phyloP scores from a whole-genome alignment of 1,284 basidiomycete genomes.

The Ustilago xerochloae region DNA sequence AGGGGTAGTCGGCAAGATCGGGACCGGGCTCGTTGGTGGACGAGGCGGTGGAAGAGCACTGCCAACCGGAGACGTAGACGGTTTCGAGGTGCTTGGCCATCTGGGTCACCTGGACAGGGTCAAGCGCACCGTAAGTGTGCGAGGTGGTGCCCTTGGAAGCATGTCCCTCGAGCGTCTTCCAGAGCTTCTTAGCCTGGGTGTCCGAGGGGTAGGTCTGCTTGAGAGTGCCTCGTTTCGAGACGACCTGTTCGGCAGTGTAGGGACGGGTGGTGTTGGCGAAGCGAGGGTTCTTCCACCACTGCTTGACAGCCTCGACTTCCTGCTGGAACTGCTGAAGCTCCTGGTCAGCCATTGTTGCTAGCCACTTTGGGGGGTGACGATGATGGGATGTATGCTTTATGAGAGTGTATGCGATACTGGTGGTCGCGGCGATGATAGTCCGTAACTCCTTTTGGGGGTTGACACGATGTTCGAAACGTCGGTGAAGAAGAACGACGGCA shows the following conservation, averaged over 20 bases:
- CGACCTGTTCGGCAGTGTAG: slow-evolving; percentile 92
- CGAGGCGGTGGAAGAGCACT: slow-evolving; percentile 65
- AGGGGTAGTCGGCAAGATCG: slow-evolving; percentile 72
- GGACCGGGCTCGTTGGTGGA: slow-evolving; percentile 68
- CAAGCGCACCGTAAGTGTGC: slow-evolving; percentile 96
- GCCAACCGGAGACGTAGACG: slow-evolving; percentile 69
- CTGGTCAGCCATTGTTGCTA: slow-evolving; percentile 53
- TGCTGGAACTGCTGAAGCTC: slow-evolving; percentile 74
- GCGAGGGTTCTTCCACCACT: slow-evolving; percentile 92
- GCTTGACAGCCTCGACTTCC: slow-evolving; percentile 85
- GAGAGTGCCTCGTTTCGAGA: slow-evolving; percentile 91
- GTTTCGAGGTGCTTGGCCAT: slow-evolving; percentile 69
- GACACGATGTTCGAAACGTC: neutral
- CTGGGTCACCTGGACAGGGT: slow-evolving; percentile 85
- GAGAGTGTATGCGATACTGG: neutral
- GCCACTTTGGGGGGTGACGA: neutral
- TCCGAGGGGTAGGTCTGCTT: slow-evolving; percentile 87
- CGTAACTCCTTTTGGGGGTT: neutral
- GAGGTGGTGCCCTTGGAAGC: slow-evolving; percentile 75
- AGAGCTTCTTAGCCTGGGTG: slow-evolving; percentile 87
- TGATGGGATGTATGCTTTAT: neutral
- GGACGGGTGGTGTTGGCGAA: slow-evolving; percentile 86
- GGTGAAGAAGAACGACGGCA: neutral
- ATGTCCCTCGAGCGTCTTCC: slow-evolving; percentile 74
- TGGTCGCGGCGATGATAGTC: neutral